Evolutionary conservation across 306 rosid species (phyloP).

Genomic region (Quercus bicolor): DNA sequence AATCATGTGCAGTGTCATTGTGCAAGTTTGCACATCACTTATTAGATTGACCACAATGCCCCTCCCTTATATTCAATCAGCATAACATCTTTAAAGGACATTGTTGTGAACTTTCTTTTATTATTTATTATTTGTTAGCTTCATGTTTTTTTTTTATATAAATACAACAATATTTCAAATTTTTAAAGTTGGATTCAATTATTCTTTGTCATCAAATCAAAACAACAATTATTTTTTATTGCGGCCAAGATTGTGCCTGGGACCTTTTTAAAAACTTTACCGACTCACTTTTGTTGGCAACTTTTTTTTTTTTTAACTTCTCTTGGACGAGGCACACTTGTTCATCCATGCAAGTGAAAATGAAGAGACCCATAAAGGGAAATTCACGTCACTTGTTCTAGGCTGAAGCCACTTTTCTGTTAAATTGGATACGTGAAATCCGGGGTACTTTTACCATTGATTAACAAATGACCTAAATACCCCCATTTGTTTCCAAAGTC

Average conservation of each 20-base stretch:
- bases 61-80: neutral
- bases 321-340: neutral
- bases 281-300: too few species aligned
- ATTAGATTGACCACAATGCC: neutral
- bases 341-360: constrained; percentile 20
- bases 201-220: too few species aligned
- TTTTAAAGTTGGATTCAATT: too few species aligned
- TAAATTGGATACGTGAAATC: constrained; percentile 38
- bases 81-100: neutral
- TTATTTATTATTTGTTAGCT: neutral
- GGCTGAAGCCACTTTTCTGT: constrained; percentile 21
- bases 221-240: too few species aligned
- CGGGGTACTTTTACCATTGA: constrained; percentile 29
- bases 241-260: rapidly evolving
- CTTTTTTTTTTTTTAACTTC: too few species aligned
- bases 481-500: neutral
- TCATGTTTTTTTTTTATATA: neutral
- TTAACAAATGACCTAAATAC: constrained; percentile 11
- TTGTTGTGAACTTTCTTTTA: neutral
- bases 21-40: neutral
- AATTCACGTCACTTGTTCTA: constrained; percentile 17
- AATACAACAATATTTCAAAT: too few species aligned
- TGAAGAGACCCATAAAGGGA: constrained; percentile 15
- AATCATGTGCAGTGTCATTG: neutral
- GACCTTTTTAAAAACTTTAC: too few species aligned